Conservation (phyloP, 2,329 filamentous ascomycete genomes). For the Colletotrichum orbiculare region DNA sequence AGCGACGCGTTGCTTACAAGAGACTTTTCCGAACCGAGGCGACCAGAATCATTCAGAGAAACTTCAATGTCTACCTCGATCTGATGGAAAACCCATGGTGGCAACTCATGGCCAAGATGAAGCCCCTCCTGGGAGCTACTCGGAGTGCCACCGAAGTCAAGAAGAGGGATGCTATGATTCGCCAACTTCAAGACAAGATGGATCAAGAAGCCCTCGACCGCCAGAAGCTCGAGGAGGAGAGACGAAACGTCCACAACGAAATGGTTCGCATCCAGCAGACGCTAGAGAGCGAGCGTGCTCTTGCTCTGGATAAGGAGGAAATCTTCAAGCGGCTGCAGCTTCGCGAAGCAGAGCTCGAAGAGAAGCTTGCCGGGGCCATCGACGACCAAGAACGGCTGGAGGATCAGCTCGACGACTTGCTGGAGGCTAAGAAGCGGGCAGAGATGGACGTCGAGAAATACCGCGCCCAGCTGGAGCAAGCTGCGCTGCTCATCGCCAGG, state of each 20-base stretch:
- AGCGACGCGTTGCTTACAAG: constrained; percentile 90
- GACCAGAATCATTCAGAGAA: constrained; percentile 92
- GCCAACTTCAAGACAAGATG: constrained; percentile 86
- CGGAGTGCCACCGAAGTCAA: constrained; percentile 94
- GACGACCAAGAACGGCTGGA: constrained; percentile 95
- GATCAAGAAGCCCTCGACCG: constrained; percentile 78
- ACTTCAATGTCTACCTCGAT: constrained; percentile 91
- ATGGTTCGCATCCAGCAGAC: constrained; percentile 92
- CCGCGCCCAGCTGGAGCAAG: constrained; percentile 88
- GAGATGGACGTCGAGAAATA: constrained; percentile 86
- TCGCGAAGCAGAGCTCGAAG: constrained; percentile 90
- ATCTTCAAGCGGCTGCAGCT: constrained; percentile 97
- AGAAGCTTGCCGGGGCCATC: constrained; percentile 91
- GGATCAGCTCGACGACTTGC: constrained; percentile 89
- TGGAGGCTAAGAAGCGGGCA: constrained; percentile 88
- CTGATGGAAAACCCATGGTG: constrained; percentile 97
- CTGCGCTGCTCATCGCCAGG: constrained; percentile 84
- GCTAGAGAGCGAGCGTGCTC: constrained; percentile 92
- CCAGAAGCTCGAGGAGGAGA: constrained; percentile 88
- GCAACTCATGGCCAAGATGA: constrained; percentile 94
- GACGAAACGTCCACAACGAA: constrained; percentile 86
- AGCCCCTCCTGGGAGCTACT: constrained; percentile 91
- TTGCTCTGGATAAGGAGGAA: constrained; percentile 97
- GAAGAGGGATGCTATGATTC: constrained; percentile 93
- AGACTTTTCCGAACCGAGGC: constrained; percentile 94